Percentiles rank a stretch among this genome's conserved stretches.
These are phyloP conservation scores for Triticum dicoccoides DNA, from an alignment of 176 grass and related monocot genomes.

Conservation along the genomic window DNA sequence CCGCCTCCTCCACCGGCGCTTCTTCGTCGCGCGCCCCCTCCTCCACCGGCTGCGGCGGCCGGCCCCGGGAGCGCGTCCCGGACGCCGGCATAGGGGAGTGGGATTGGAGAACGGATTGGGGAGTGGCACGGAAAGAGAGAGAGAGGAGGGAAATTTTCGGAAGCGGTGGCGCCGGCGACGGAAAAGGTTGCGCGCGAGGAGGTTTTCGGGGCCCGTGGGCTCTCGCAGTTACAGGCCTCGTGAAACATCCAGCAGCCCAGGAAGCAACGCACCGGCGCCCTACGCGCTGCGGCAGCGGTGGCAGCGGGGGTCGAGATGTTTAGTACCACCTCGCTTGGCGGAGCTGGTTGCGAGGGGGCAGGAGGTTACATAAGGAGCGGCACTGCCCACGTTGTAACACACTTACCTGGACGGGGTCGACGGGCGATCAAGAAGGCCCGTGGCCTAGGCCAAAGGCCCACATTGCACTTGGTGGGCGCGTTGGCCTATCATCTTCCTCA, in stretches of 20 bases:
- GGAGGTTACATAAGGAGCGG: neutral
- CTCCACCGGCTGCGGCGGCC: conserved; percentile 1
- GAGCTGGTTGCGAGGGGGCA: accelerated
- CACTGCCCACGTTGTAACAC: neutral
- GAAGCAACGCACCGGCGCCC: neutral
- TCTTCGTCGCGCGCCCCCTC: conserved; percentile 19
- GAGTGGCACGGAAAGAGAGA: neutral
- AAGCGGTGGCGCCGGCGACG: neutral
- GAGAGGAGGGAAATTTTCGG: neutral
- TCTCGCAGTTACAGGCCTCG: neutral
- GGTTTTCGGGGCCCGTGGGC: neutral
- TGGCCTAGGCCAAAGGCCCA: conserved; percentile 39
- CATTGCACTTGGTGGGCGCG: conserved; percentile 34
- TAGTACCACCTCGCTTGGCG: conserved; percentile 8
- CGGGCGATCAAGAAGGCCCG: conserved; percentile 2
- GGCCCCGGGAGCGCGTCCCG: conserved; percentile 7
- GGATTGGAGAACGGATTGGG: neutral
- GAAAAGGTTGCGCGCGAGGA: conserved; percentile 30
- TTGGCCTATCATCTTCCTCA: conserved; percentile 38
- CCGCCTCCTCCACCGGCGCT: neutral
- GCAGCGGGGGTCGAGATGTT: neutral
- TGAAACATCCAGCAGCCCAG: neutral
- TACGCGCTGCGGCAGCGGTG: neutral
- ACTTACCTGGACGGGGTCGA: conserved; percentile 51
- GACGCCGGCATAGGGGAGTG: conserved; percentile 19